These are phyloP conservation scores for Verticillium longisporum DNA, from an alignment of 2,329 filamentous ascomycete species.

Conservation along the genomic window DNA sequence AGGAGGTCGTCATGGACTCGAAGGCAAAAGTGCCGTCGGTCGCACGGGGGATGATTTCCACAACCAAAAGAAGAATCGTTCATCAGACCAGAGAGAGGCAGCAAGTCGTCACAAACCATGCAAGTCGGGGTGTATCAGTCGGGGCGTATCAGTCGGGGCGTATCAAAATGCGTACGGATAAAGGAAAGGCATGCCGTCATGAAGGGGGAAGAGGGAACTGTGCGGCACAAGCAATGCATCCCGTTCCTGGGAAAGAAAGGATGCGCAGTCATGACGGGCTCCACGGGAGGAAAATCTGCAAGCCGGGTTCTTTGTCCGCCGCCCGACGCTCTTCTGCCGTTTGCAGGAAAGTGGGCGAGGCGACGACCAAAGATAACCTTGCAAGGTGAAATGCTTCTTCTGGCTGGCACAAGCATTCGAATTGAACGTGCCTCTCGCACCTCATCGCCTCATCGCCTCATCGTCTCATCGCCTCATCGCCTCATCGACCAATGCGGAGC, in stretches of 20 bases:
- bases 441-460: neutral
- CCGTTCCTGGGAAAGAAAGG: neutral
- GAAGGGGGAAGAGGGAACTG: neutral
- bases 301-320: neutral
- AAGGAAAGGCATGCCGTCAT: neutral
- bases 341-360: neutral
- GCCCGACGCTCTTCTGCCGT: neutral
- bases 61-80: neutral
- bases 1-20: neutral
- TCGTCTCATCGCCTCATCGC: no score
- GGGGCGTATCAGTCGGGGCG: no score
- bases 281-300: neutral
- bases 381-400: neutral
- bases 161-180: neutral
- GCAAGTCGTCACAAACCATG: neutral
- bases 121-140: no score
- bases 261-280: neutral
- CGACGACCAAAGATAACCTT: neutral
- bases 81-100: neutral
- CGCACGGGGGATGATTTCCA: neutral
- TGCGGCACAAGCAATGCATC: neutral
- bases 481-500: neutral
- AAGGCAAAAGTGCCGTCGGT: neutral
- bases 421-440: neutral
- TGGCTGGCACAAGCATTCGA: neutral